phyloP scores from a whole-genome alignment of 2,329 filamentous ascomycete species.

The Xylaria sp. region DNA sequence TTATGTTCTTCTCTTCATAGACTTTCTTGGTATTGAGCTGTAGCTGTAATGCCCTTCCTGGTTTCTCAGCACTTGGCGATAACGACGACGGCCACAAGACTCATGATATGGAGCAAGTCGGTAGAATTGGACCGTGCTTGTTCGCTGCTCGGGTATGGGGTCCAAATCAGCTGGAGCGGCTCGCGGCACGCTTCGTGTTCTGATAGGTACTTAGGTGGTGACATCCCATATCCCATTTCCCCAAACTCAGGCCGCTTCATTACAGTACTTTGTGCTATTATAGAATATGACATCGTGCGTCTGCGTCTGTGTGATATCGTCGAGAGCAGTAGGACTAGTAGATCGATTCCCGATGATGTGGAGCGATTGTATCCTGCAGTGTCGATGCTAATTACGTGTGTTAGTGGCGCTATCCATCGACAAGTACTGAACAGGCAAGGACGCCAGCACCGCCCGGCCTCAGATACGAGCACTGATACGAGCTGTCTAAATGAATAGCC shows the following conservation, averaged over 20 bases:
- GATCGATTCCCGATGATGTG: slow-evolving; percentile 17
- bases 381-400: slow-evolving; percentile 5
- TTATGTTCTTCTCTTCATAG: not conserved
- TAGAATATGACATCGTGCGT: slow-evolving; percentile 4
- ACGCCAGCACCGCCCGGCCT: slow-evolving; percentile 9
- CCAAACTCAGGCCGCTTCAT: slow-evolving; percentile 18
- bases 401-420: slow-evolving; percentile 7
- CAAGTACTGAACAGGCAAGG: not conserved
- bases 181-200: slow-evolving; percentile 16
- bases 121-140: not conserved
- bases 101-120: not conserved
- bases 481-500: slow-evolving; percentile 7
- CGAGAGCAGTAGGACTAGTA: not conserved
- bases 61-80: not conserved
- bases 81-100: not conserved
- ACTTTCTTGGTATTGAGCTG: not conserved
- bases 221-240: slow-evolving; percentile 15
- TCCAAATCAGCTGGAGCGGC: not conserved
- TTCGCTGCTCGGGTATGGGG: not conserved
- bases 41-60: not conserved
- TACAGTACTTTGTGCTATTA: slow-evolving; percentile 6
- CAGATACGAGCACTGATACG: slow-evolving; percentile 11
- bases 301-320: slow-evolving; percentile 2
- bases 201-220: not conserved
- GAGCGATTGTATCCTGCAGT: slow-evolving; percentile 17